These are phyloP conservation scores for Veloboletus limbatus DNA, from an alignment of 1,284 basidiomycete species.

Conservation along the genomic window DNA sequence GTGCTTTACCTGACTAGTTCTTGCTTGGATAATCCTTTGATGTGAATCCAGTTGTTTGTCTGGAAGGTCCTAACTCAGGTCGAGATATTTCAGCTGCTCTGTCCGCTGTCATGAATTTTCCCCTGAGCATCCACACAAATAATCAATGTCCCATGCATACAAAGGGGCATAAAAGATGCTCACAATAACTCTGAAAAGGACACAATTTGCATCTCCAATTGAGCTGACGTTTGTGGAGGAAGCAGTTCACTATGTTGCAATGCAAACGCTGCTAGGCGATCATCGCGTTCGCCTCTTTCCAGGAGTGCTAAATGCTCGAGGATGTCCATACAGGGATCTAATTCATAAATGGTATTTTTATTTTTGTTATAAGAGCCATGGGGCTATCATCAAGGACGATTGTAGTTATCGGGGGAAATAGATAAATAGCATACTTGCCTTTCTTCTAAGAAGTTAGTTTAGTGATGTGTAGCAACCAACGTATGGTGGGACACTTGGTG, in stretches of 20 bases:
- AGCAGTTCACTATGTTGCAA: conserved; percentile 12
- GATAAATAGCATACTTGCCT: no score
- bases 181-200: conserved; percentile 21
- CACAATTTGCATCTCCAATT: conserved; percentile 14
- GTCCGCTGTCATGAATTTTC: conserved; percentile 16
- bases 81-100: not conserved
- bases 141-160: not conserved
- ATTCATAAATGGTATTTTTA: no score
- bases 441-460: no score
- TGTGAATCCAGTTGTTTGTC: not conserved
- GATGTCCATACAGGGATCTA: conserved; percentile 10
- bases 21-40: rapidly evolving
- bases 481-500: conserved; percentile 6
- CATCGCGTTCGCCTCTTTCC: conserved; percentile 20
- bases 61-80: not conserved
- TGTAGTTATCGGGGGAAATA: no score
- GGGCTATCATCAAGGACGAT: no score
- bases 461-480: not conserved
- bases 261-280: conserved; percentile 16
- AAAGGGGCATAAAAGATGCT: not conserved
- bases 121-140: conserved; percentile 1
- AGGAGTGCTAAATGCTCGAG: conserved; percentile 16
- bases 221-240: conserved; percentile 19
- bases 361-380: no score
- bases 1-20: conserved; percentile 2